Evolutionary conservation across 805 yeast genomes (phyloP).

Genomic region (Blastobotrys parvus): DNA sequence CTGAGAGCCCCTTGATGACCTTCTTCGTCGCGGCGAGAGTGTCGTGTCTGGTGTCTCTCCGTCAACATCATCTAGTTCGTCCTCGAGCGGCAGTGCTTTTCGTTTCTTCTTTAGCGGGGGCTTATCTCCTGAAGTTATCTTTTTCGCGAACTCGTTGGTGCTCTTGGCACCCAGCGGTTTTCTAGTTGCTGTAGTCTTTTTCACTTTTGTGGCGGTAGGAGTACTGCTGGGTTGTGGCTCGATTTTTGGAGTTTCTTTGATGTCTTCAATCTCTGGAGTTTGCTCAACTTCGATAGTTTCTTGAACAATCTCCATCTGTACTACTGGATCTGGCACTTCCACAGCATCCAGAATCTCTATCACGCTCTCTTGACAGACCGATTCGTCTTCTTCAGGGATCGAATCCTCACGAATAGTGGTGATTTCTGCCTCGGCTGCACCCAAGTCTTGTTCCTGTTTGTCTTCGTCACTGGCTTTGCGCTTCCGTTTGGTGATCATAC

Average conservation of each 20-base stretch:
- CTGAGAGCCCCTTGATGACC: slow-evolving; percentile 43
- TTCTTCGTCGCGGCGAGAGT: slow-evolving; percentile 16
- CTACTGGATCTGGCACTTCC: too few species aligned
- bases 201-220: too few species aligned
- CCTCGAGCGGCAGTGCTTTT: slow-evolving; percentile 2
- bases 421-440: neutral
- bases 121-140: too few species aligned
- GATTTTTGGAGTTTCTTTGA: too few species aligned
- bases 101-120: neutral
- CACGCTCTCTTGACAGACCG: too few species aligned
- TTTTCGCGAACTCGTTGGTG: neutral
- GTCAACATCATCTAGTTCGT: too few species aligned
- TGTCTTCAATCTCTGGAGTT: too few species aligned
- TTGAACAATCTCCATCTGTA: too few species aligned
- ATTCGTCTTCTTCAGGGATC: neutral
- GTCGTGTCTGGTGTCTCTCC: neutral
- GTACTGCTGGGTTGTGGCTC: too few species aligned
- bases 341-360: too few species aligned
- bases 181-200: too few species aligned
- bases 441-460: neutral
- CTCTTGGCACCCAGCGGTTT: neutral
- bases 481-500: neutral
- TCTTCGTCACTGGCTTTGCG: neutral
- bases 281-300: too few species aligned
- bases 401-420: neutral